Base-by-base conservation (phyloP, 257 asterid genomes). In the Fraxinus anomala region DNA sequence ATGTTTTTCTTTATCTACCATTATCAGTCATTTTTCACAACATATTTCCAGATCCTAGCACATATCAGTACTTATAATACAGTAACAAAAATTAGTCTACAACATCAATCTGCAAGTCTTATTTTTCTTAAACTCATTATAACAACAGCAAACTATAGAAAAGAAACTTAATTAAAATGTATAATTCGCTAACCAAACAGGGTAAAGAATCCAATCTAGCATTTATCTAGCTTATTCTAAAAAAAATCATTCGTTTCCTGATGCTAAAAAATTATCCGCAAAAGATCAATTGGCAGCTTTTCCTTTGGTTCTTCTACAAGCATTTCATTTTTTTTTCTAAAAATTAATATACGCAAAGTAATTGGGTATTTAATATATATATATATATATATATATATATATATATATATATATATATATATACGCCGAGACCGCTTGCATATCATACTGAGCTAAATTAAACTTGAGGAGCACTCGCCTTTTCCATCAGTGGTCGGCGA, bases 401-500 rank as follows among this genome's bases (percentile, higher is more conserved):
- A n/a, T n/a, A n/a, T n/a, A n/a, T n/a, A n/a, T n/a, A n/a, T n/a
- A n/a, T n/a, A n/a, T n/a, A n/a, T 30, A 30, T 17, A 51, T 5
- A 51, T 3, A 51, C 24, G 21, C 61, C 44, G 4, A 19, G 9
- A 54, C 65, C 24, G 65, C 9, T 6, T 17, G 23, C 26, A 54
- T 54, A 54, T 14, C 21, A 54, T 54, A 54, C 19, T 54, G 26
- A 66, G 44, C 66, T 6, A 56, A 26, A 36, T 47, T 10, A 65
- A 68, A 17, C 21, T 19, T 5, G 28, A 44, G 16, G 5, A 30
- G 23, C 23, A 73, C 4, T 76, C 34, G 76, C 90, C 86, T 80
- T 69, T 17, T 12, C 16, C 70, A 61, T 65, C 72, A 79, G 80
- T 77, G 70, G 73, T 69, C 21, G 61, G 19, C 68, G 40, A 74